Conservation (phyloP, 345 rosid genomes). For the Eutrema japonicum region DNA sequence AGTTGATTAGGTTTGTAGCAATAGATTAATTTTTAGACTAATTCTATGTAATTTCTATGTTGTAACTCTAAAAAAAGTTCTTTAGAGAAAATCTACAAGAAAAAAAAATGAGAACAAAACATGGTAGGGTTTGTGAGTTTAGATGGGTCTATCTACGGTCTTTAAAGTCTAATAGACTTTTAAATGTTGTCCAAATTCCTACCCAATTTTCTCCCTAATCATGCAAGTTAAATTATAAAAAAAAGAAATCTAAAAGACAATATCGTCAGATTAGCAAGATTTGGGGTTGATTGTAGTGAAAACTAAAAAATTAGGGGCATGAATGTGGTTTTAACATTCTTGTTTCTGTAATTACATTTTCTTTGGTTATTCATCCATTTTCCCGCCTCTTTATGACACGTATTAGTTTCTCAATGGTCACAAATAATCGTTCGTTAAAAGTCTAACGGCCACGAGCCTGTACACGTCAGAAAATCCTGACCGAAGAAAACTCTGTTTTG, state of each 20-base stretch:
- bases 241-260: background rate
- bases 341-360: conserved; percentile 5
- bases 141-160: no score
- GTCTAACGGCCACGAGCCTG: conserved; percentile 6
- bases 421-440: conserved; percentile 13
- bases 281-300: conserved; percentile 10
- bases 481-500: conserved; percentile 5
- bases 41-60: no score
- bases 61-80: background rate
- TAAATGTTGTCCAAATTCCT: background rate
- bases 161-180: no score
- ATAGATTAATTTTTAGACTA: background rate
- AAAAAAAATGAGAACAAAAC: no score
- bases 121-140: background rate
- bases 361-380: conserved; percentile 26
- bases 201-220: no score
- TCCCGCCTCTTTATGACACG: conserved; percentile 43
- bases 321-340: background rate
- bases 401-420: conserved; percentile 16
- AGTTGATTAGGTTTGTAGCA: background rate
- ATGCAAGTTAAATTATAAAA: background rate
- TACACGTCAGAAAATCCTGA: background rate
- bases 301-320: background rate
- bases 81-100: background rate
- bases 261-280: background rate